phyloP scores from a whole-genome alignment of 2,329 filamentous ascomycete species.

The Colletotrichum lentis region DNA sequence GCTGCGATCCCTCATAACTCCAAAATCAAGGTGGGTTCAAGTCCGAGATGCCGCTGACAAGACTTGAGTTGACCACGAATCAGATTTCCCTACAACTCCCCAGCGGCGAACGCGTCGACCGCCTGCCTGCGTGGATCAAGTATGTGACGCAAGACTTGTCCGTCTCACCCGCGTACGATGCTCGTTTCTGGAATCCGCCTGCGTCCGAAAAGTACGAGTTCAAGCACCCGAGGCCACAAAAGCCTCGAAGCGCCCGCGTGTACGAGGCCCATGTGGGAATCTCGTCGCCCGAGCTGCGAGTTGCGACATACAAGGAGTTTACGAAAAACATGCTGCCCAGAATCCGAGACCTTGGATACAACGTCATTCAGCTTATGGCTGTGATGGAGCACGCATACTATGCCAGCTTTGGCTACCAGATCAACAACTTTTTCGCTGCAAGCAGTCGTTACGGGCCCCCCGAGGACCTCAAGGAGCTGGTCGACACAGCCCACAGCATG shows the following conservation, averaged over 20 bases:
- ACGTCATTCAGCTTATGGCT: constrained; percentile 98
- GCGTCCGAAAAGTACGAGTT: constrained; percentile 78
- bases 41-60: not conserved
- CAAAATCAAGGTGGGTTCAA: constrained; percentile 81
- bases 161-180: constrained; percentile 92
- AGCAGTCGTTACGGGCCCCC: constrained; percentile 94
- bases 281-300: constrained; percentile 85
- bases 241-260: constrained; percentile 85
- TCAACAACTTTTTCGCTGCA: constrained; percentile 98
- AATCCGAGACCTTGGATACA: constrained; percentile 91
- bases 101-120: constrained; percentile 81
- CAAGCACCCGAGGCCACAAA: constrained; percentile 82
- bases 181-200: constrained; percentile 96
- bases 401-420: constrained; percentile 97
- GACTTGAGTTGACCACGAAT: not conserved
- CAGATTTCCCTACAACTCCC: constrained; percentile 86
- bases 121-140: constrained; percentile 95
- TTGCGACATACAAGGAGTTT: constrained; percentile 97
- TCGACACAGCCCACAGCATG: constrained; percentile 92
- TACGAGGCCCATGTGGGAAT: constrained; percentile 99
- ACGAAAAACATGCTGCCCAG: constrained; percentile 89
- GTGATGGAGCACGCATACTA: constrained; percentile 99
- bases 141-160: constrained; percentile 92
- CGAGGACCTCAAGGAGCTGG: constrained; percentile 94
- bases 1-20: constrained; percentile 89